A percentile compares a stretch with the other conserved stretches of the same genome.
These are phyloP conservation scores for Zygosaccharomyces lentus DNA, from an alignment of 805 yeast species.

Conservation along the genomic window DNA sequence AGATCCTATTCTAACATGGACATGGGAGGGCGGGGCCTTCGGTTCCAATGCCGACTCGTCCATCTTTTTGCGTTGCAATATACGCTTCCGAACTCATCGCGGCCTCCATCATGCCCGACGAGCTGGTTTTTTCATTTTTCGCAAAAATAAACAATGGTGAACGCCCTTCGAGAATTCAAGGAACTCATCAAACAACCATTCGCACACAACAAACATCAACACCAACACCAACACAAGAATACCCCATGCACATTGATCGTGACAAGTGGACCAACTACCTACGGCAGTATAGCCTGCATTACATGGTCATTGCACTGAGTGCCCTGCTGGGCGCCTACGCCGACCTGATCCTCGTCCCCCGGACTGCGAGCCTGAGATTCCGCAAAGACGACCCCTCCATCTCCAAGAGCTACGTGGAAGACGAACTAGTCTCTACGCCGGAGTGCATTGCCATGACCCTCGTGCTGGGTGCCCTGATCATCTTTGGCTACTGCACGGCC, in stretches of 20 bases:
- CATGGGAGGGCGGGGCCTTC: conserved; percentile 8
- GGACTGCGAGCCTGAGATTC: conserved; percentile 14
- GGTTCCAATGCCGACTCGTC: conserved; percentile 8
- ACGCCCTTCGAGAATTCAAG: not conserved
- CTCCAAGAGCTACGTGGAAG: conserved; percentile 17
- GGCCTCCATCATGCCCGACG: not conserved
- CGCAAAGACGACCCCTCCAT: conserved; percentile 17
- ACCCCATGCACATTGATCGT: not conserved
- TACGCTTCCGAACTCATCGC: not conserved
- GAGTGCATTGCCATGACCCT: conserved; percentile 23
- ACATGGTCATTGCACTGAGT: conserved; percentile 14
- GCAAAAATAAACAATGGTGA: not conserved
- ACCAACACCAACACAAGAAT: not conserved
- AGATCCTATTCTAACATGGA: not conserved
- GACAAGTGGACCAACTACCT: conserved; percentile 8
- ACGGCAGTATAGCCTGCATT: conserved; percentile 12
- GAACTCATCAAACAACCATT: not conserved
- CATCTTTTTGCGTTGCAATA: too few species aligned
- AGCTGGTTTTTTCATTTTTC: not conserved
- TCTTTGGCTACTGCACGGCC: conserved; percentile 19
- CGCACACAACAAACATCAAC: not conserved
- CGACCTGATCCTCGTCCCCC: conserved; percentile 19
- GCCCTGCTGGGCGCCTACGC: conserved; percentile 15
- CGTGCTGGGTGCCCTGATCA: conserved; percentile 10
- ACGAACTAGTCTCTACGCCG: conserved; percentile 22